Evolutionary conservation across 2,329 filamentous ascomycete species (phyloP), one percentile per base, ranked within the genome.

Genomic region (Pseudogymnoascus sp.): DNA sequence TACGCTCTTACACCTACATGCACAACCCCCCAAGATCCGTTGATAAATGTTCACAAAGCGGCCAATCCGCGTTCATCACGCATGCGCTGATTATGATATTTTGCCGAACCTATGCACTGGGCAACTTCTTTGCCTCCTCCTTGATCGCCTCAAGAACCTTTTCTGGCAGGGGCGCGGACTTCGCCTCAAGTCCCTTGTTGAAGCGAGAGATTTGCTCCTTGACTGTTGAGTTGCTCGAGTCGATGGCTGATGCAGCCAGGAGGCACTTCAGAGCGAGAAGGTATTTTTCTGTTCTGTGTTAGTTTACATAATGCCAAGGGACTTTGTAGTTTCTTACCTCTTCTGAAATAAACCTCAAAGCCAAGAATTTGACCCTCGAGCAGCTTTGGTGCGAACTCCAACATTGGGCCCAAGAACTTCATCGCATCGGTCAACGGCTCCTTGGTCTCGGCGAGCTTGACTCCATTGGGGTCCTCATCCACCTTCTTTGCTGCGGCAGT

Each of bases 231-330:
- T 92, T 82, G 54, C 85, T 80, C 2, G 86, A 75, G 66, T 95
- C 87, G 36, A 97, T 79, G 2, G 82, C 80, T 63, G 85, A 78
- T 29, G 91, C 87, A 16, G 90, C 87, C 60, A 90, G 85, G 62
- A 99, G 83, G 75, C 91, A 96, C 71, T 91, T 90, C 65, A 97
- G 81, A 0, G 95, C 93, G 65, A 96, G 87, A 47, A 96, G 78
- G 71, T 90, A 91, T 79, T 97, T 97, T 73, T 86, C 93, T 93
- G 71, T 54, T 54, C 23, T 40, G 10, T 42, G 61, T 76, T 73
- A 76, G 67, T 67, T 65, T 68, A 16, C 67, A 61, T 26, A 18
- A 47, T 14, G 8, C 39, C 14, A 29, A 29, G 26, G 45, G 21
- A 26, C 61, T 14, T 10, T 6, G 21, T 12, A 39, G 37, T 18